Evolutionary conservation across 345 rosid species (phyloP).

Genomic region (Bretschneidera sinensis): DNA sequence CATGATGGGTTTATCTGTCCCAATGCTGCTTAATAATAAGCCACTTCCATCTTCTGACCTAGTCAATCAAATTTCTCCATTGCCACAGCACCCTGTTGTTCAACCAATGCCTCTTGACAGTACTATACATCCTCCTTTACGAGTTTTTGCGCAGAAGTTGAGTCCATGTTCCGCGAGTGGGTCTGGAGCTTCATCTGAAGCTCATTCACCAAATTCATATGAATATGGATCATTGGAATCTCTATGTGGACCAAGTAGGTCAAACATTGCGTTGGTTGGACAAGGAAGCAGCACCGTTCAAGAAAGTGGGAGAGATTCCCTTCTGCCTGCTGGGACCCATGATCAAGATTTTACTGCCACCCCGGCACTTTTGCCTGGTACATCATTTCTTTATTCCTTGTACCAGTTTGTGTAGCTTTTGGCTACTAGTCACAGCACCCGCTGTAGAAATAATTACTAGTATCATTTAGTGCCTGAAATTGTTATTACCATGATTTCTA

Average conservation of each 20-base stretch:
- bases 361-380: slow-evolving; percentile 8
- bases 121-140: neutral
- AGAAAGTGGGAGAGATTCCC: slow-evolving; percentile 3
- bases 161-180: slow-evolving; percentile 3
- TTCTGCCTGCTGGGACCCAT: slow-evolving; percentile 5
- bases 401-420: neutral
- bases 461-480: neutral
- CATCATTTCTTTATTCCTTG: neutral
- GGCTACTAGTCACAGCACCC: neutral
- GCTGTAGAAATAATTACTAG: neutral
- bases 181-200: slow-evolving; percentile 1
- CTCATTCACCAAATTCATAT: neutral
- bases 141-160: slow-evolving; percentile 2
- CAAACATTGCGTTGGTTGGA: slow-evolving; percentile 9
- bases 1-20: slow-evolving; percentile 9
- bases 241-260: neutral
- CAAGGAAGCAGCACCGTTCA: slow-evolving; percentile 5
- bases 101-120: slow-evolving; percentile 5
- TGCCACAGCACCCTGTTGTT: slow-evolving; percentile 3
- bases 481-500: neutral
- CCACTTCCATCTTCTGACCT: neutral
- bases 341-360: neutral
- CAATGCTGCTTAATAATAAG: slow-evolving; percentile 1
- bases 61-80: slow-evolving; percentile 2
- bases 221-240: neutral